Evolutionary conservation across 768 basidiomycete species (phyloP).

Genomic region (Suillus ampliporus): DNA sequence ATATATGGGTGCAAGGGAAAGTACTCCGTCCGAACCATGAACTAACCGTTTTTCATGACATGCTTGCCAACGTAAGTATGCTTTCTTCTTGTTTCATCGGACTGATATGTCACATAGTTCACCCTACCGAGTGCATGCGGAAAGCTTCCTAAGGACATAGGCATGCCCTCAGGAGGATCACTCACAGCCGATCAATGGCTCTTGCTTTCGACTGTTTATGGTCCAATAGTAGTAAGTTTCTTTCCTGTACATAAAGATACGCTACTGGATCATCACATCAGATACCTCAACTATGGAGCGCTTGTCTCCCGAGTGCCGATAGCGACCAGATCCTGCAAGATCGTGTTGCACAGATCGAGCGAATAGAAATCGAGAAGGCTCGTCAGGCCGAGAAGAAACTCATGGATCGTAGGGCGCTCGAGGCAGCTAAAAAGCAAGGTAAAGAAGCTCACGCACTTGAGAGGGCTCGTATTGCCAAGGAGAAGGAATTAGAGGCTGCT

Average conservation of each 20-base stretch:
- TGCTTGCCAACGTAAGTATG: slow-evolving; percentile 6
- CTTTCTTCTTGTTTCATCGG: neutral
- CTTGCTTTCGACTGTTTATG: too few relatives aligned
- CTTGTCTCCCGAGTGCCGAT: slow-evolving; percentile 11
- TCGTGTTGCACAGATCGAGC: neutral
- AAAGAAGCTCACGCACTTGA: slow-evolving; percentile 7
- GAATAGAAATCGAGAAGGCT: neutral
- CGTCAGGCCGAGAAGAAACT: neutral
- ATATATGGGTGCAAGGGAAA: slow-evolving; percentile 32
- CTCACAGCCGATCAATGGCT: slow-evolving; percentile 29
- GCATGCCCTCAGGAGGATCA: slow-evolving; percentile 39
- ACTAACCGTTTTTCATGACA: neutral
- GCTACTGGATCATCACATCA: too few relatives aligned
- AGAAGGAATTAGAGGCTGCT: neutral
- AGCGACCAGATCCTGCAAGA: neutral
- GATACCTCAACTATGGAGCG: slow-evolving; percentile 26
- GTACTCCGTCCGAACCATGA: slow-evolving; percentile 18
- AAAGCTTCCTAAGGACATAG: slow-evolving; percentile 24
- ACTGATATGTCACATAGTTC: neutral
- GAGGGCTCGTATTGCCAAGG: slow-evolving; percentile 1
- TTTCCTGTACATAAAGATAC: too few relatives aligned
- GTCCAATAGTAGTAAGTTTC: too few relatives aligned
- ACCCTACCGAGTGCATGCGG: neutral
- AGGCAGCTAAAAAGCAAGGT: slow-evolving; percentile 7
- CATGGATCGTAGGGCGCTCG: neutral